These are phyloP conservation scores for Fallopia convolvulus DNA, from an alignment of 148 eudicot genomes.

Conservation along the genomic window DNA sequence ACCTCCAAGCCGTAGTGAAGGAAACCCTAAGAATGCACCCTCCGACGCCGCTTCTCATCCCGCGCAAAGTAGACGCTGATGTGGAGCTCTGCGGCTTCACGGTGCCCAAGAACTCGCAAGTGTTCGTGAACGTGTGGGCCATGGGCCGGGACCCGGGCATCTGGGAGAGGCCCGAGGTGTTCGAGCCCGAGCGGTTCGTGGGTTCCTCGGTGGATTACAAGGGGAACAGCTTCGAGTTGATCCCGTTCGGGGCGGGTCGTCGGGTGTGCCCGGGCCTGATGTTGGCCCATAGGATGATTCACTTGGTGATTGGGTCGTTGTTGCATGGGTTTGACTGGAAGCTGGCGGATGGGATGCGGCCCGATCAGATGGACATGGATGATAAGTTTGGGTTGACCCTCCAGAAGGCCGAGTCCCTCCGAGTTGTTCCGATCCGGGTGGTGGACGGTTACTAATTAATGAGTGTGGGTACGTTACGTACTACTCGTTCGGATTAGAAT, in stretches of 20 bases:
- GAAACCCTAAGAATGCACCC: slow-evolving; percentile 40
- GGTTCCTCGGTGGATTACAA: slow-evolving; percentile 23
- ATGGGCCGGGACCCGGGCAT: slow-evolving; percentile 32
- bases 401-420: slow-evolving; percentile 18
- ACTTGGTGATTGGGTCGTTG: slow-evolving; percentile 27
- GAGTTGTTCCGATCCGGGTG: slow-evolving; percentile 18
- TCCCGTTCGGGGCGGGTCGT: slow-evolving; percentile 14
- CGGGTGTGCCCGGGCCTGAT: slow-evolving; percentile 36
- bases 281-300: slow-evolving; percentile 27
- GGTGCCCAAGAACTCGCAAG: slow-evolving; percentile 30
- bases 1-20: slow-evolving; percentile 32
- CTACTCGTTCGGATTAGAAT: no score
- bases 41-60: slow-evolving; percentile 28
- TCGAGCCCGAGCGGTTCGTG: slow-evolving; percentile 36
- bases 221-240: slow-evolving; percentile 17
- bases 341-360: slow-evolving; percentile 20
- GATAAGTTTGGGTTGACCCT: slow-evolving; percentile 28
- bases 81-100: slow-evolving; percentile 17
- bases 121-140: slow-evolving; percentile 37
- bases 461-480: no score
- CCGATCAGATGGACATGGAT: slow-evolving; percentile 28
- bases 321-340: slow-evolving; percentile 30
- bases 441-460: background rate
- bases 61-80: slow-evolving; percentile 23
- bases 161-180: slow-evolving; percentile 22